Conservation (phyloP, 73 alveolate species). For the Loxodes magnus region DNA sequence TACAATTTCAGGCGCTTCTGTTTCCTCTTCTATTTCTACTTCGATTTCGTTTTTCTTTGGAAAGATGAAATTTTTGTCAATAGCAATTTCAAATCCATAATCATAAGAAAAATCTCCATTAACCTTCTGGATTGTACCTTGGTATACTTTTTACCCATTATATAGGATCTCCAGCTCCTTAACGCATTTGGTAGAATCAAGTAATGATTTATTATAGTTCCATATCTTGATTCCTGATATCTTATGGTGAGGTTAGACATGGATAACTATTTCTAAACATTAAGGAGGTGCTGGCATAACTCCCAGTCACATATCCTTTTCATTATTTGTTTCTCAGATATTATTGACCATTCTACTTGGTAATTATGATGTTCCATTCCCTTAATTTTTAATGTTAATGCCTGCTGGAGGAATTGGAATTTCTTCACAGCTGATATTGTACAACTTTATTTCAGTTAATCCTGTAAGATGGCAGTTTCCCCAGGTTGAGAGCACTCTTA, state of each 20-base stretch:
- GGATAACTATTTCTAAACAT: conserved; percentile 43
- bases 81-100: conserved; percentile 34
- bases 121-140: conserved; percentile 45
- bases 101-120: conserved; percentile 46
- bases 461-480: conserved; percentile 68
- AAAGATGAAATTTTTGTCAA: conserved; percentile 15
- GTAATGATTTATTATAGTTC: conserved; percentile 60
- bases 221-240: conserved; percentile 51
- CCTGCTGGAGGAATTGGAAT: conserved; percentile 39
- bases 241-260: conserved; percentile 16
- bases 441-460: conserved; percentile 66
- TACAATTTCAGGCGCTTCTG: conserved; percentile 16
- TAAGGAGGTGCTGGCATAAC: conserved; percentile 61
- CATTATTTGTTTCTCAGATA: conserved; percentile 39
- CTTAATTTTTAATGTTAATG: conserved; percentile 31
- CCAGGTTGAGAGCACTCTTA: conserved; percentile 62
- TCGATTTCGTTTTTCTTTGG: conserved; percentile 17
- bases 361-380: conserved; percentile 29
- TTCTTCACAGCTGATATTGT: conserved; percentile 18
- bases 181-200: conserved; percentile 62
- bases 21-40: conserved; percentile 7
- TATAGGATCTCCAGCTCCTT: conserved; percentile 45
- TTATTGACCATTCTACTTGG: conserved; percentile 48
- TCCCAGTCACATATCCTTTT: conserved; percentile 68
- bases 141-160: conserved; percentile 23